Base-by-base conservation (phyloP, 2,329 filamentous ascomycete species). In the Claviceps africana region DNA sequence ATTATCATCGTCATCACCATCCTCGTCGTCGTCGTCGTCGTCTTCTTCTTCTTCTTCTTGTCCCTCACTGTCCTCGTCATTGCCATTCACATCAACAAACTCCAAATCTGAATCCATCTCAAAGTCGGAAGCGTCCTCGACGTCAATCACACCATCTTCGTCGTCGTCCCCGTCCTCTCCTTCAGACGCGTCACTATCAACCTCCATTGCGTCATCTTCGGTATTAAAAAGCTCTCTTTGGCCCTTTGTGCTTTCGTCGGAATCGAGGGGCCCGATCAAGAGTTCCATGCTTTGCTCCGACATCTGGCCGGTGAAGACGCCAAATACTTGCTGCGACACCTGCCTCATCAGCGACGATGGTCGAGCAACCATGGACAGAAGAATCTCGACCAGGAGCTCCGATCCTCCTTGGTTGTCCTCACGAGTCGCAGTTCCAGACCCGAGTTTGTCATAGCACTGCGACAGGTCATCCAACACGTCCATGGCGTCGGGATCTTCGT, bases 281-380 rank as follows among this genome's bases (percentile, higher is more conserved):
- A 79, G 71, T 53, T 85, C 78, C 51, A 97, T 68, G 0, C 87
- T 87, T 52, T 85, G 79, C 5, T 76, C 72, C 1, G 85, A 88
- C 54, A 97, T 78, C 51, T 87, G 79, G 15, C 79, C 70, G 3
- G 87, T 85, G 64, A 95, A 95, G 1, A 84, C 82, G 25, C 83
- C 79, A 64, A 97, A 97, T 0, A 95, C 89, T 61, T 93, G 86
- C 63, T 91, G 83, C 6, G 88, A 88, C 51, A 94, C 83, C 60
- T 90, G 88, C 31, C 88, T 81, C 72, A 95, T 86, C 50, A 97
- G 73, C 10, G 83, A 81, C 1, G 90, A 95, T 3, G 85, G 86
- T 56, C 88, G 88, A 0, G 89, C 87, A 2, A 94, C 79, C 70
- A 97, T 88, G 50, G 88, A 87, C n/a, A 97, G 73, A 8, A 98